Conservation (phyloP, 805 yeast species). For the Phaffomyces opuntiae region DNA sequence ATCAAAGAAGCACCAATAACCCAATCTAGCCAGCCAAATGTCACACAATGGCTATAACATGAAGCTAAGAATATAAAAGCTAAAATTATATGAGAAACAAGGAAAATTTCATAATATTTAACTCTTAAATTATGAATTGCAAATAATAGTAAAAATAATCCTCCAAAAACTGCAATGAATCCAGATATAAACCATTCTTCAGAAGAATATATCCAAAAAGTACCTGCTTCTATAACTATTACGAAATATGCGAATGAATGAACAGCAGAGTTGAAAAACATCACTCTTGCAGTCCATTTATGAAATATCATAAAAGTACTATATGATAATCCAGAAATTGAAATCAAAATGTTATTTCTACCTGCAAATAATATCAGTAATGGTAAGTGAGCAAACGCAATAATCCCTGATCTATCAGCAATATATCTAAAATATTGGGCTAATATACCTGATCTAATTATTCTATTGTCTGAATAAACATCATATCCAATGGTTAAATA, state of each 20-base stretch:
- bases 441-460: conserved; percentile 13
- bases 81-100: conserved; percentile 48
- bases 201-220: not conserved
- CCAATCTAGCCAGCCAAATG: conserved; percentile 47
- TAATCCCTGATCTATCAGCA: conserved; percentile 19
- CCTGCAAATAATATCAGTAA: conserved; percentile 57
- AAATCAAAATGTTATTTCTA: conserved; percentile 60
- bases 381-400: conserved; percentile 41
- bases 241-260: conserved; percentile 32
- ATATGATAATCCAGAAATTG: conserved; percentile 56
- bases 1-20: conserved; percentile 30
- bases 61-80: conserved; percentile 47
- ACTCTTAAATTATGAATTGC: conserved; percentile 41
- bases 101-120: conserved; percentile 52
- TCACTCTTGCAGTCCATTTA: conserved; percentile 51
- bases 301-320: conserved; percentile 62
- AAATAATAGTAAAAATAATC: conserved; percentile 7
- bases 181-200: conserved; percentile 17
- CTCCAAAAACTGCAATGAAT: conserved; percentile 5
- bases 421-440: conserved; percentile 9
- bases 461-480: conserved; percentile 12
- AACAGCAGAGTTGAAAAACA: conserved; percentile 35
- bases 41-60: conserved; percentile 52
- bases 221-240: conserved; percentile 2
- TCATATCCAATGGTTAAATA: conserved; percentile 8